These are phyloP conservation scores for Neurospora sp. DNA, from an alignment of 495 filamentous ascomycete genomes.

Conservation along the genomic window DNA sequence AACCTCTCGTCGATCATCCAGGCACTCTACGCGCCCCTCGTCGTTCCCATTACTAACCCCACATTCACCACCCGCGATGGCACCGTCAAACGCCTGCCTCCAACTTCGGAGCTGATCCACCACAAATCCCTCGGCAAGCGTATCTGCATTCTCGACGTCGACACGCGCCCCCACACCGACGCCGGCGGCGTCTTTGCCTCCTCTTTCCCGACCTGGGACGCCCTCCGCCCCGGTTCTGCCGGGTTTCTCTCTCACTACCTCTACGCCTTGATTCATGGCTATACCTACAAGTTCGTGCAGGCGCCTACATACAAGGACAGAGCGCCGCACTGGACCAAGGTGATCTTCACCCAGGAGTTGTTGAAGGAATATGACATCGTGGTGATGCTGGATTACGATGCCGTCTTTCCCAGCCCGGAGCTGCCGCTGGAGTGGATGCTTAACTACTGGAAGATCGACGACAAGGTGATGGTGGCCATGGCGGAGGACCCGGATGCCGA, in stretches of 20 bases:
- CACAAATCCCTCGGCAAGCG: constrained; percentile 20
- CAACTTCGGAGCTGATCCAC: constrained; percentile 11
- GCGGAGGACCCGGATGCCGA: constrained; percentile 27
- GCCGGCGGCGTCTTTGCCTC: constrained; percentile 20
- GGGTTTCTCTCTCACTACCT: constrained; percentile 34
- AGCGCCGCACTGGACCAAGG: constrained; percentile 40
- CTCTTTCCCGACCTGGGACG: constrained; percentile 10
- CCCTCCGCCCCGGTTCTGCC: constrained; percentile 13
- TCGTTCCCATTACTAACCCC: constrained; percentile 16
- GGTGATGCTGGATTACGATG: constrained; percentile 42
- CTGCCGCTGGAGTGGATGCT: constrained; percentile 45
- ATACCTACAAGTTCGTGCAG: constrained; percentile 42
- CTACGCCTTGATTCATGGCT: constrained; percentile 41
- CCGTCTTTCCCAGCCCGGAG: constrained; percentile 37
- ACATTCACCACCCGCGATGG: constrained; percentile 16
- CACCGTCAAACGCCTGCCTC: constrained; percentile 14
- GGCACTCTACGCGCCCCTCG: constrained; percentile 16
- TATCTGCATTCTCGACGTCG: constrained; percentile 31
- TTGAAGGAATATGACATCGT: constrained; percentile 38
- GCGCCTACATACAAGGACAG: constrained; percentile 22
- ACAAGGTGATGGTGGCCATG: constrained; percentile 34
- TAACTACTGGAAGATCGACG: constrained; percentile 41
- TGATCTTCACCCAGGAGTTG: constrained; percentile 34
- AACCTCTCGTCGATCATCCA: constrained; percentile 11
- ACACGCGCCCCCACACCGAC: constrained; percentile 24